Percentiles rank a stretch among this genome's conserved stretches.
Conservation (phyloP, 2,329 filamentous ascomycete genomes). For the Exophiala bonariae region DNA sequence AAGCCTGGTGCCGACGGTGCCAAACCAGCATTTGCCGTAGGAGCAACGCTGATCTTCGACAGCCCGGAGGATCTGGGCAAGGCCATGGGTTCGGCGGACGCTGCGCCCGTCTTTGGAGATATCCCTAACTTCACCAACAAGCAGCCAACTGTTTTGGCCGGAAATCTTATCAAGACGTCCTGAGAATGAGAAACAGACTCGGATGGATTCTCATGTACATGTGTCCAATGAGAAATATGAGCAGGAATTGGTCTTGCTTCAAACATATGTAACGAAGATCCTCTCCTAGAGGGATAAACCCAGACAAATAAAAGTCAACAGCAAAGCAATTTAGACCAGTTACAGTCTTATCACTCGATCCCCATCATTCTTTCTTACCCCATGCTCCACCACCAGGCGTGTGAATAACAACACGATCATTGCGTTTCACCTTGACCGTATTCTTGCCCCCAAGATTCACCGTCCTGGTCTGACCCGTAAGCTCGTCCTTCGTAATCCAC, state of each 20-base stretch:
- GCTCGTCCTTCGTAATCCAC: slow-evolving; percentile 26
- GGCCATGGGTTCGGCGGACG: background rate
- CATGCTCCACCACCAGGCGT: slow-evolving; percentile 24
- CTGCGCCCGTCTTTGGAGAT: slow-evolving; percentile 8
- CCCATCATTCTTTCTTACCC: slow-evolving; percentile 6
- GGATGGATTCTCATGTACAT: too few relatives aligned
- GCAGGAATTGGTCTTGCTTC: too few relatives aligned
- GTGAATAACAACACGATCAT: slow-evolving; percentile 38
- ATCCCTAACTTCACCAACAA: slow-evolving; percentile 18
- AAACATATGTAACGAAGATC: too few relatives aligned
- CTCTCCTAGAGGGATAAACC: too few relatives aligned
- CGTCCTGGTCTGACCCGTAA: slow-evolving; percentile 11
- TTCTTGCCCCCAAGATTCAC: slow-evolving; percentile 30
- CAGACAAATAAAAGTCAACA: too few relatives aligned
- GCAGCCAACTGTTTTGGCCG: slow-evolving; percentile 4
- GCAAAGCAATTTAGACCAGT: too few relatives aligned
- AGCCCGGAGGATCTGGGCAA: slow-evolving; percentile 8
- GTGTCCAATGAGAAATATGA: too few relatives aligned
- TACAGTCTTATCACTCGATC: too few relatives aligned
- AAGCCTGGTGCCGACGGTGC: slow-evolving; percentile 1
- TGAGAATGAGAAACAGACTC: too few relatives aligned
- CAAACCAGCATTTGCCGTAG: slow-evolving; percentile 2
- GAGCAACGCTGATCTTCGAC: slow-evolving; percentile 11
- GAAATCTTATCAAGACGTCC: background rate
- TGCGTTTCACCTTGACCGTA: slow-evolving; percentile 30